Base-by-base conservation (phyloP, 129 eudicot genomes). In the Chrysanthemum lavandulifolium region DNA sequence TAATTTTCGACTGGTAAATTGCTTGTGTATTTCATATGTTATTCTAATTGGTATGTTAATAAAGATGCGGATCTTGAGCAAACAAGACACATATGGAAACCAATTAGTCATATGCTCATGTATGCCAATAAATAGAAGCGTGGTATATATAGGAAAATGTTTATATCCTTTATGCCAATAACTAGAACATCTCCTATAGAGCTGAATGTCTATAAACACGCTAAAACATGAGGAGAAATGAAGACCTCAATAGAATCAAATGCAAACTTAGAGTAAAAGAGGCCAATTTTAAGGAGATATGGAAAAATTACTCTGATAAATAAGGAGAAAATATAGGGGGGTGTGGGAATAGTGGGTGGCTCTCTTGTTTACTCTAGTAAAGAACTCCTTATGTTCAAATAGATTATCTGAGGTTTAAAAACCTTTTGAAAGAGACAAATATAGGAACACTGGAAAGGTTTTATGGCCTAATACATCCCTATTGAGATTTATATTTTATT, bases 251-350 rank as follows among this genome's bases (percentile, higher is more conserved):
- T 55, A 6, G 29, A 27, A 57, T 58, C 49, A 67, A 56, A 12
- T 54, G 45, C 74, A 76, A 53, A 61, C 16, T 61, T 25, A 61
- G 49, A 62, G 70, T 62, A 50, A 62, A 49, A 56, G 58, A 13
- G 36, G 33, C 27, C 66, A 7, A 40, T 40, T 10, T 18, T 66
- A 54, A 40, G 54, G 73, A 54, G 66, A 55, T 16, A 13, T 40
- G 79, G 31, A 9, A 43, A 48, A 13, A 25, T 19, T 23, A 69
- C 64, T 21, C 57, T 55, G 47, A 65, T 13, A 66, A 40, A 36
- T 36, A 36, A 40, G 47, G 47, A 40, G 58, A 36, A 33, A 21
- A 4, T 54, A 4, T 16, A 40, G 47, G 57, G 57, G 18, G 63
- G n/a, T 75, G 65, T 50, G 21, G 79, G 73, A 10, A 19, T 40